Base-by-base conservation (phyloP, 2,329 filamentous ascomycete genomes). In the Fusarium sp. region DNA sequence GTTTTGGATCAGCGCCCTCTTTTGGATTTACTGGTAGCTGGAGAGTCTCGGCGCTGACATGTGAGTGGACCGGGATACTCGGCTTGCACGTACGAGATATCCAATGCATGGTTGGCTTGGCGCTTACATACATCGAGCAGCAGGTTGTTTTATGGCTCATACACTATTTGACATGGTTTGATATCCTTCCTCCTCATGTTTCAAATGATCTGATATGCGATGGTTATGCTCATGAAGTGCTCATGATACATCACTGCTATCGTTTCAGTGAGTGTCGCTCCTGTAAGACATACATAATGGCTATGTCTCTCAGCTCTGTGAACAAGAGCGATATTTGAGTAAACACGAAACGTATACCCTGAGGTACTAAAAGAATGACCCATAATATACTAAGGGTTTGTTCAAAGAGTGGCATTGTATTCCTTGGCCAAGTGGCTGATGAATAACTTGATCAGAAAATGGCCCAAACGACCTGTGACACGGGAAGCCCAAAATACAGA, bases 61-160 rank as follows among this genome's bases (percentile, higher is more conserved):
- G 59, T 67, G 58, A 67, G 51, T 67, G 55, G 64, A 38, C 37
- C 45, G 11, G 37, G 21, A 38, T n/a, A 33, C 23, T 19, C 39
- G 29, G 55, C 31, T 67, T 67, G 64, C 63, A 45, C 46, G 54
- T 67, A 61, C 45, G 58, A 48, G 11, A 52, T 44, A 21, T 54
- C 63, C n/a, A 42, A 33, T 67, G 54, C 63, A 37, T 48, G 41
- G 63, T 33, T 18, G 27, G 4, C 64, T 67, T 61, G 63, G 64
- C 64, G 21, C 25, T 16, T 64, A 10, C n/a, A 37, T 27, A 35
- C 9, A 7, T 27, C 11, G 10, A 7, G 18, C 5, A 21, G n/a
- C 12, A 27, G 3, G 10, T 27, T 27, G 49, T 14, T 25, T 52
- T 7, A 27, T 27, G 42, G 42, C 23, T 45, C 12, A 25, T 52